Percentiles rank a stretch among this genome's conserved stretches.
phyloP scores from a whole-genome alignment of 108 stramenopile species.

The Skeletonema tropicum region DNA sequence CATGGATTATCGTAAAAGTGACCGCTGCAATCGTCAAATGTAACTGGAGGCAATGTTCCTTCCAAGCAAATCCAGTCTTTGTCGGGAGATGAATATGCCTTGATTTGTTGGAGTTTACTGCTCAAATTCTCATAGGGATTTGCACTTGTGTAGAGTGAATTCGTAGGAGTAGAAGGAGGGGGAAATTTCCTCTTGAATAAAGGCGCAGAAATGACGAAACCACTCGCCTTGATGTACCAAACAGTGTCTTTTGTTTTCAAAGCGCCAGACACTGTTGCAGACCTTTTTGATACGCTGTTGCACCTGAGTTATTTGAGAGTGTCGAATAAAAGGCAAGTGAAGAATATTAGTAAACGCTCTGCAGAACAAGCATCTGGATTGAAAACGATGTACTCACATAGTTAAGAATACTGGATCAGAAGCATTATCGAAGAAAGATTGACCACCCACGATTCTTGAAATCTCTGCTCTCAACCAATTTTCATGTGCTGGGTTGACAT shows the following conservation, averaged over 20 bases:
- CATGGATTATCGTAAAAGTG: slow-evolving; percentile 28
- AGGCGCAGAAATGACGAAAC: slow-evolving; percentile 10
- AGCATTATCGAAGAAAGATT: slow-evolving; percentile 2
- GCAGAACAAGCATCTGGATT: not conserved
- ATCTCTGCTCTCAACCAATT: slow-evolving; percentile 15
- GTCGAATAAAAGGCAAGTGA: not conserved
- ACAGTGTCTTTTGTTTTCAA: not conserved
- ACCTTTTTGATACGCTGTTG: not conserved
- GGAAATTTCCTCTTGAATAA: slow-evolving; percentile 31
- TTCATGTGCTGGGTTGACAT: slow-evolving; percentile 10
- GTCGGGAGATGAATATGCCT: slow-evolving; percentile 9
- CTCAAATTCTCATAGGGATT: slow-evolving; percentile 10
- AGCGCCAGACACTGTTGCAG: not conserved
- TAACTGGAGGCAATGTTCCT: slow-evolving; percentile 19
- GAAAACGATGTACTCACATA: not conserved
- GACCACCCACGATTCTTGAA: not conserved
- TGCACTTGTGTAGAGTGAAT: not conserved
- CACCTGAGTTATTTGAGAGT: not conserved
- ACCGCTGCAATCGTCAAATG: slow-evolving; percentile 26
- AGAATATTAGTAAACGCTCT: not conserved
- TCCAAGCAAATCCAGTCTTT: slow-evolving; percentile 29
- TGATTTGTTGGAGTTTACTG: slow-evolving; percentile 13
- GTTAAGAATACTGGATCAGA: slow-evolving; percentile 14
- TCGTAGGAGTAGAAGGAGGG: not conserved
- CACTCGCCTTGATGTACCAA: slow-evolving; percentile 6